Evolutionary conservation across 2,329 filamentous ascomycete species (phyloP).

Genomic region (Pseudopyricularia javanii): DNA sequence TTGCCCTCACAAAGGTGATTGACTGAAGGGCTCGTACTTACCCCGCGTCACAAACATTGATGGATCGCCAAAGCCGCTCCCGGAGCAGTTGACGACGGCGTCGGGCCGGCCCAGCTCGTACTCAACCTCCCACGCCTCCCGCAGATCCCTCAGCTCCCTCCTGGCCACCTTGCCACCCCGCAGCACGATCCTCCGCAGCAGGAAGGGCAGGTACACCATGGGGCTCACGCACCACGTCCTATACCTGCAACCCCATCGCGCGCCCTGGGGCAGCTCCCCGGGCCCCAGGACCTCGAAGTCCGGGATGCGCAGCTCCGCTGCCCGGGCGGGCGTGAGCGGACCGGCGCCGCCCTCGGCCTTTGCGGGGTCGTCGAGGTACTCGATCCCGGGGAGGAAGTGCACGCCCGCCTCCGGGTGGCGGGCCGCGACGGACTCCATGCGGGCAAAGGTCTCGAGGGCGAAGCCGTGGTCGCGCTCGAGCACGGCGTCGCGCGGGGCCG

Average conservation of each 20-base stretch:
- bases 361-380: constrained; percentile 35
- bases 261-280: constrained; percentile 25
- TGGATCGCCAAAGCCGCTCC: constrained; percentile 25
- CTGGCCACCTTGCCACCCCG: constrained; percentile 21
- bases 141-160: constrained; percentile 20
- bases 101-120: constrained; percentile 14
- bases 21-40: constrained; percentile 7
- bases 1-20: background rate
- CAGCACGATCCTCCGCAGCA: constrained; percentile 27
- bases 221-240: constrained; percentile 42
- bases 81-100: constrained; percentile 31
- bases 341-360: constrained; percentile 2
- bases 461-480: constrained; percentile 27
- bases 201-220: constrained; percentile 37
- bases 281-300: constrained; percentile 23
- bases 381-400: constrained; percentile 34
- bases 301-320: constrained; percentile 19
- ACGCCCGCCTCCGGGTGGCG: constrained; percentile 28
- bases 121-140: constrained; percentile 24
- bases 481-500: constrained; percentile 8
- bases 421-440: constrained; percentile 22
- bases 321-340: constrained; percentile 17
- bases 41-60: constrained; percentile 30
- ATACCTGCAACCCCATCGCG: constrained; percentile 36
- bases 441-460: constrained; percentile 26